Conservation (phyloP, 2,329 filamentous ascomycete species). For the Alternaria longipes region DNA sequence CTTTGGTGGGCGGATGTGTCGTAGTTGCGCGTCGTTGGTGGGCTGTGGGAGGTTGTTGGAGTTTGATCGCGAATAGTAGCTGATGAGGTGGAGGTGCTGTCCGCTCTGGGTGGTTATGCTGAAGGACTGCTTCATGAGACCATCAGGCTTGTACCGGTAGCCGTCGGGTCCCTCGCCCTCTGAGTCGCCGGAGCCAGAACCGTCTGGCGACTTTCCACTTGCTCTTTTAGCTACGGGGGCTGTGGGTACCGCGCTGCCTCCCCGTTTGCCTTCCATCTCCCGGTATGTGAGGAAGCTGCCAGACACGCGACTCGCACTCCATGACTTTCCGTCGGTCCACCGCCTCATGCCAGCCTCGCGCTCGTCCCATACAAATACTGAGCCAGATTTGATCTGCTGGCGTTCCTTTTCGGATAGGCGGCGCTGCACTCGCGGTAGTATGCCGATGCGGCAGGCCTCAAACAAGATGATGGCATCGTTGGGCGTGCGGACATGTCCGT, state of each 20-base stretch:
- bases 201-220: constrained; percentile 81
- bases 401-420: constrained; percentile 95
- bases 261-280: constrained; percentile 98
- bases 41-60: constrained; percentile 81
- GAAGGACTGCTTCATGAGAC: constrained; percentile 99
- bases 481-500: constrained; percentile 94
- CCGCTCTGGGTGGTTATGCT: constrained; percentile 93
- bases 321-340: constrained; percentile 99
- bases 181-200: constrained; percentile 81
- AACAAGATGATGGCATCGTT: constrained; percentile 98
- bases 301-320: constrained; percentile 96
- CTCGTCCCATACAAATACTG: constrained; percentile 99
- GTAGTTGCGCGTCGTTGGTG: constrained; percentile 78
- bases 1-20: constrained; percentile 85
- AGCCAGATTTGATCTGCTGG: constrained; percentile 93
- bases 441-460: constrained; percentile 89
- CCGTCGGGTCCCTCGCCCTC: constrained; percentile 70
- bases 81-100: constrained; percentile 96
- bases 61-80: constrained; percentile 88
- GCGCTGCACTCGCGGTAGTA: constrained; percentile 90
- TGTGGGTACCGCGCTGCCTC: constrained; percentile 71
- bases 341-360: constrained; percentile 96
- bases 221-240: constrained; percentile 44
- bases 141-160: constrained; percentile 76
- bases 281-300: constrained; percentile 97